Evolutionary conservation across 805 yeast species (phyloP).

Genomic region (Barnettozyma pratensis): DNA sequence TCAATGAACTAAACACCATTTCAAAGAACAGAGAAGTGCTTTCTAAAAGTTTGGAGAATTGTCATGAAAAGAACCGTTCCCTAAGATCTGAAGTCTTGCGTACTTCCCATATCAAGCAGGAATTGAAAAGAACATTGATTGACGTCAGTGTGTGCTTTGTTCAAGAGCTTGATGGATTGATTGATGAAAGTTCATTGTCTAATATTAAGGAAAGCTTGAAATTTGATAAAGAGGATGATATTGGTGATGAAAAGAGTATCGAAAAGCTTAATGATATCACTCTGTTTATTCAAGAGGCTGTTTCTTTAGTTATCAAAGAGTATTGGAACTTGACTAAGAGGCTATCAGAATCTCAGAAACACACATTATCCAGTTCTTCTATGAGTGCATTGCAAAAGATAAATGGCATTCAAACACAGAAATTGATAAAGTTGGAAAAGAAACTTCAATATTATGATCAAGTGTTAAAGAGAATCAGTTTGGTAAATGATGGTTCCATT

Average conservation of each 20-base stretch:
- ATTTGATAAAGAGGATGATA: neutral
- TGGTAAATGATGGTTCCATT: slow-evolving; percentile 4
- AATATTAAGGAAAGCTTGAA: slow-evolving; percentile 9
- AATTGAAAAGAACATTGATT: slow-evolving; percentile 8
- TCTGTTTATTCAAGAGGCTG: slow-evolving; percentile 16
- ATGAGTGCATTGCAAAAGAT: slow-evolving; percentile 10
- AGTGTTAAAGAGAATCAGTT: slow-evolving; percentile 6
- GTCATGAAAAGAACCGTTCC: slow-evolving; percentile 3
- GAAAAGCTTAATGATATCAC: slow-evolving; percentile 10
- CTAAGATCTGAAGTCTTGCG: slow-evolving; percentile 11
- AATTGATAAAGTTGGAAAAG: slow-evolving; percentile 5
- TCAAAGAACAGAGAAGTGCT: slow-evolving; percentile 6
- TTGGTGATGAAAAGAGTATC: slow-evolving; percentile 4
- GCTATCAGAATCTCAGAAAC: slow-evolving; percentile 7
- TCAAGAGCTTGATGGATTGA: slow-evolving; percentile 14
- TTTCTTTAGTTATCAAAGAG: slow-evolving; percentile 12
- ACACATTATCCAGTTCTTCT: slow-evolving; percentile 2
- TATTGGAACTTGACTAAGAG: slow-evolving; percentile 11
- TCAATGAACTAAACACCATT: neutral
- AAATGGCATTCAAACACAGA: slow-evolving; percentile 7
- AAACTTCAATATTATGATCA: slow-evolving; percentile 9
- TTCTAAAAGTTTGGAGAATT: slow-evolving; percentile 1
- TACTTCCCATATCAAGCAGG: slow-evolving; percentile 8
- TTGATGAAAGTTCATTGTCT: slow-evolving; percentile 13
- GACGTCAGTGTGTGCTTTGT: slow-evolving; percentile 6